phyloP scores from a whole-genome alignment of 2,329 filamentous ascomycete genomes.

The Penicillium sp. region DNA sequence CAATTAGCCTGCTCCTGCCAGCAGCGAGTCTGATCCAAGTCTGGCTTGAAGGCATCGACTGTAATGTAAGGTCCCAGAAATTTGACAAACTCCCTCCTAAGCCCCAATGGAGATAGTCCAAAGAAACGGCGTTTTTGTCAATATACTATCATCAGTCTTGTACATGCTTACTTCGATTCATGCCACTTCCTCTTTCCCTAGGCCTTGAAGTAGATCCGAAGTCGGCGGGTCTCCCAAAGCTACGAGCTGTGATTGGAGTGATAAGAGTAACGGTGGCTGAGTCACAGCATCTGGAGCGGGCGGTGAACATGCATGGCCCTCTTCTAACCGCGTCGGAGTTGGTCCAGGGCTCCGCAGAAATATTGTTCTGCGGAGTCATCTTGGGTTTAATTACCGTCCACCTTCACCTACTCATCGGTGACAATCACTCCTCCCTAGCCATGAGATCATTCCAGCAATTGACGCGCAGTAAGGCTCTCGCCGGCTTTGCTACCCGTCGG shows the following conservation, averaged over 20 bases:
- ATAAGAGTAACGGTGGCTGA: background rate
- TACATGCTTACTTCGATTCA: too few species aligned
- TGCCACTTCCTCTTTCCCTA: too few species aligned
- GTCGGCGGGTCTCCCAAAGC: conserved; percentile 15
- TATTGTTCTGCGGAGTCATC: conserved; percentile 21
- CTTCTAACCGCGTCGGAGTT: conserved; percentile 26
- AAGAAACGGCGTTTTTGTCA: too few species aligned
- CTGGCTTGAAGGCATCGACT: too few species aligned
- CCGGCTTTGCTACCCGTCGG: conserved; percentile 24
- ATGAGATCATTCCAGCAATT: conserved; percentile 40
- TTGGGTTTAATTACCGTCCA: conserved; percentile 22
- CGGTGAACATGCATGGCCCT: conserved; percentile 12
- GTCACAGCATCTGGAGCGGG: conserved; percentile 5
- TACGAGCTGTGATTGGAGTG: conserved; percentile 11
- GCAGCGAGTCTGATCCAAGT: too few species aligned
- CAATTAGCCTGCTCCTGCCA: too few species aligned
- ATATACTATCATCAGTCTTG: too few species aligned
- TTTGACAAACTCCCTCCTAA: too few species aligned
- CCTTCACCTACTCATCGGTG: conserved; percentile 2
- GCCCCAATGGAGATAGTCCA: too few species aligned
- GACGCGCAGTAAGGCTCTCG: conserved; percentile 30
- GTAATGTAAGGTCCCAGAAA: too few species aligned
- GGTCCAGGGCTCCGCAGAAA: conserved; percentile 24
- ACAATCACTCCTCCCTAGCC: conserved; percentile 7
- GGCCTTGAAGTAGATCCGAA: conserved; percentile 12